phyloP scores from a whole-genome alignment of 768 basidiomycete species.

The Paxillus ammoniavirescens region DNA sequence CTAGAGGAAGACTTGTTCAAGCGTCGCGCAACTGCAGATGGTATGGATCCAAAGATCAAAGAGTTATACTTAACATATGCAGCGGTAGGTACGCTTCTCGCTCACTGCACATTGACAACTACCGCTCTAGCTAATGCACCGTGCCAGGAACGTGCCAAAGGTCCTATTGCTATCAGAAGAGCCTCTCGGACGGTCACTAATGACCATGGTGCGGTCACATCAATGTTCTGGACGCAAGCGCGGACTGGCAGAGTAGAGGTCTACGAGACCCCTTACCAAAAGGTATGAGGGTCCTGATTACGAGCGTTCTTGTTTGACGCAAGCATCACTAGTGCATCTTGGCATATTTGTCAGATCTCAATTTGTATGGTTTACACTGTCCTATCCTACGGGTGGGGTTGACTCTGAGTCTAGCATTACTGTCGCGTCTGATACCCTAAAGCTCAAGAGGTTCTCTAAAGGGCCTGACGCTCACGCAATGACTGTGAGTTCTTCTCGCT shows the following conservation, averaged over 20 bases:
- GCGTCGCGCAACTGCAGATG: slow-evolving; percentile 27
- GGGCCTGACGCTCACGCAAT: slow-evolving; percentile 56
- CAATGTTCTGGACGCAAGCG: slow-evolving; percentile 82
- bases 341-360: slow-evolving; percentile 74
- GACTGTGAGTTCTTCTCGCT: slow-evolving; percentile 46
- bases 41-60: slow-evolving; percentile 32
- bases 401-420: slow-evolving; percentile 45
- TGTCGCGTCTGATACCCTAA: slow-evolving; percentile 51
- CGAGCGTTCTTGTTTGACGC: slow-evolving; percentile 1
- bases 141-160: slow-evolving; percentile 58
- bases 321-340: slow-evolving; percentile 61
- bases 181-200: slow-evolving; percentile 43
- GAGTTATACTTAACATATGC: slow-evolving; percentile 31
- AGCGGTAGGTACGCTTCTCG: slow-evolving; percentile 13
- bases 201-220: slow-evolving; percentile 47
- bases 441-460: slow-evolving; percentile 47
- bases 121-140: slow-evolving; percentile 12
- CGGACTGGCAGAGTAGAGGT: slow-evolving; percentile 51
- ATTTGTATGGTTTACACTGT: slow-evolving; percentile 54
- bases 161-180: slow-evolving; percentile 66
- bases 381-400: neutral
- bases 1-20: slow-evolving; percentile 48
- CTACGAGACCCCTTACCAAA: slow-evolving; percentile 74
- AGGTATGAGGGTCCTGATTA: slow-evolving; percentile 39
- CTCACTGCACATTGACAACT: slow-evolving; percentile 27